A percentile compares a stretch with the other conserved stretches of the same genome.
Conservation (phyloP, 768 basidiomycete species). For the Auricularia heimuer region DNA sequence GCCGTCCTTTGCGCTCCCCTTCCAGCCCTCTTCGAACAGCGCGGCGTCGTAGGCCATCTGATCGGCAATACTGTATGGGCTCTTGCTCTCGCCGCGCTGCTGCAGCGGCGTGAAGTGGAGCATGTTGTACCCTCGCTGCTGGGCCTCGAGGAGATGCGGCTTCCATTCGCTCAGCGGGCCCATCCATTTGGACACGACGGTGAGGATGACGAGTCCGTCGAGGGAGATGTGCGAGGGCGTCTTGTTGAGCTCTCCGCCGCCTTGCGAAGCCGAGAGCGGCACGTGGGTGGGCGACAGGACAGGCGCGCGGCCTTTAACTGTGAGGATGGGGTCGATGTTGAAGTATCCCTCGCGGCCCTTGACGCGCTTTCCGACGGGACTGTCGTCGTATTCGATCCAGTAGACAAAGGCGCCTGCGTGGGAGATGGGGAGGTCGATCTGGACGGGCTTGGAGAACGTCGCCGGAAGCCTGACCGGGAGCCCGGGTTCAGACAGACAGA, state of each 20-base stretch:
- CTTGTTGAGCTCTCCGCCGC: constrained; percentile 42
- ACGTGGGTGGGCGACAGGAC: constrained; percentile 52
- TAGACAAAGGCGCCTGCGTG: constrained; percentile 94
- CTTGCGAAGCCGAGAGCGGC: constrained; percentile 41
- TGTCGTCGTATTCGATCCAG: constrained; percentile 78
- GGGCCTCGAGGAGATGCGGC: constrained; percentile 71
- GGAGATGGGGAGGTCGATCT: constrained; percentile 91
- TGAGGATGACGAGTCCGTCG: constrained; percentile 81
- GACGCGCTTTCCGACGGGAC: constrained; percentile 34
- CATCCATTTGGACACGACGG: constrained; percentile 98
- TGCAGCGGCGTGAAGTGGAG: constrained; percentile 95
- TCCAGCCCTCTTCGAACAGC: constrained; percentile 40
- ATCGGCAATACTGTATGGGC: constrained; percentile 88
- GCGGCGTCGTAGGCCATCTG: constrained; percentile 76
- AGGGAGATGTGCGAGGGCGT: constrained; percentile 63
- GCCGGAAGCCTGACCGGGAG: constrained; percentile 54
- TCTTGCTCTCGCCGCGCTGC: constrained; percentile 78
- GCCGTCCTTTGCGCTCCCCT: constrained; percentile 39
- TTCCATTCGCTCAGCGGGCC: constrained; percentile 72
- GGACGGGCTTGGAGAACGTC: constrained; percentile 82
- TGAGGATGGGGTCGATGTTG: constrained; percentile 88
- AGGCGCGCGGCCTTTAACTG: constrained; percentile 56
- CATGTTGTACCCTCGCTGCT: constrained; percentile 93
- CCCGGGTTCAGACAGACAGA: neutral
- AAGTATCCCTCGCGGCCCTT: constrained; percentile 89